Base-by-base conservation (phyloP, 73 alveolate genomes). In the Paramecium sonneborni region DNA sequence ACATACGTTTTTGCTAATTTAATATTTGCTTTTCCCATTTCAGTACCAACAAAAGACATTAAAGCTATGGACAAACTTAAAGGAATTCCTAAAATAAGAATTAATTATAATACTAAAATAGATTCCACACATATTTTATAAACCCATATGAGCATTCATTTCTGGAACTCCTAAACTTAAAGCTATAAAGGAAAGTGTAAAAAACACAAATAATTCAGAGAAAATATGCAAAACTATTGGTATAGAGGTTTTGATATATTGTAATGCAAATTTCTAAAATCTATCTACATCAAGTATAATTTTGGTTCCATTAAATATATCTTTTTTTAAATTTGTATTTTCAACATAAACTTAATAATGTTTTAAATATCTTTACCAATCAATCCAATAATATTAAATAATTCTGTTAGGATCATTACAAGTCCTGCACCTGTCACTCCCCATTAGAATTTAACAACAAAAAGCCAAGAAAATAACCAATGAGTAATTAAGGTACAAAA, bases 121-220 rank as follows among this genome's bases (percentile, higher is more conserved):
- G 21, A 79, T 23, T 43, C 90, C 90, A 43, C 30, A 23, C 28
- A 39, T 79, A 44, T 44, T 79, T 46, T 79, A 44, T 41, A 79
- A 18, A 18, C 69, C 69, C 74, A 43, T 11, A 79, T 79, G 41
- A 20, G 90, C 90, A 79, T 79, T 79, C 90, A 79, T 79, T 14
- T 38, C 90, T 11, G 44, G n/a, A 39, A 35, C 14, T 10, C 90
- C 90, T 79, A 79, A 26, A 43, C 44, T 39, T 15, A 79, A 26
- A n/a, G 90, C 74, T 6, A 79, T 62, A 23, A 79, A 79, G 6
- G 90, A 79, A 1, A 79, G 34, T 18, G 55, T 24, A 46, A 79
- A 79, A 44, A 79, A 43, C 1, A 79, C 90, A 79, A 79, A 79
- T 0, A 79, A 18, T 11, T 79, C 90, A 5, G 43, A 21, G 41